Base-by-base conservation (phyloP, 768 basidiomycete genomes). In the Omphalotus guepiniiformis region DNA sequence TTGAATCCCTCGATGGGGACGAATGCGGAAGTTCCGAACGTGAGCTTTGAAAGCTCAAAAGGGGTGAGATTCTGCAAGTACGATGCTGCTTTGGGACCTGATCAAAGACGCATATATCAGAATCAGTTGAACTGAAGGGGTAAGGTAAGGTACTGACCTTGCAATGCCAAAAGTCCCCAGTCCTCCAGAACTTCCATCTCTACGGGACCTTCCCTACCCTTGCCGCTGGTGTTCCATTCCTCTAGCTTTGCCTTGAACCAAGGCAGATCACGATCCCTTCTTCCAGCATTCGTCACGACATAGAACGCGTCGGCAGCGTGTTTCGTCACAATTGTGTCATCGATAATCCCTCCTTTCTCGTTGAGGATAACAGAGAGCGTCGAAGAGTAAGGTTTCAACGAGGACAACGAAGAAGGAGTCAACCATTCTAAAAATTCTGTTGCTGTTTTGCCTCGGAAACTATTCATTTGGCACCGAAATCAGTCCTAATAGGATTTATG, bases 231-330 rank as follows among this genome's bases (percentile, higher is more conserved):
- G 56, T 95, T 95, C 93, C 93, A 97, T 56, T 86, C 82, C 8
- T 68, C 67, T 2, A 97, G 62, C 57, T 82, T 81, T 34, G 69
- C 62, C 22, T 60, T 56, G 58, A 98, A 83, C 87, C 89, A 93
- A 2, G 79, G 70, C 8, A 93, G 72, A 58, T 96, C 95, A 53
- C 82, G 76, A 2, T 82, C 81, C 21, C 92, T 77, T 29, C 95
- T 70, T 2, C 91, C 93, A 1, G 95, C 95, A 60, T 98, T 98
- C 0, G 96, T 99, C 21, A 99, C 95, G 46, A 97, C 87, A 61
- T 97, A 99, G 68, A 82, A 98, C 0, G 85, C 81, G 56, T 84
- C 76, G 4, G 76, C 59, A 0, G 83, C 76, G 61, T 94, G 91
- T 58, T 90, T 92, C 18, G 88, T 90, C 61, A 97, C 82, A 62